These are phyloP conservation scores for Globisporangium recalcitrans DNA, from an alignment of 352 stramenopile genomes.

Conservation along the genomic window DNA sequence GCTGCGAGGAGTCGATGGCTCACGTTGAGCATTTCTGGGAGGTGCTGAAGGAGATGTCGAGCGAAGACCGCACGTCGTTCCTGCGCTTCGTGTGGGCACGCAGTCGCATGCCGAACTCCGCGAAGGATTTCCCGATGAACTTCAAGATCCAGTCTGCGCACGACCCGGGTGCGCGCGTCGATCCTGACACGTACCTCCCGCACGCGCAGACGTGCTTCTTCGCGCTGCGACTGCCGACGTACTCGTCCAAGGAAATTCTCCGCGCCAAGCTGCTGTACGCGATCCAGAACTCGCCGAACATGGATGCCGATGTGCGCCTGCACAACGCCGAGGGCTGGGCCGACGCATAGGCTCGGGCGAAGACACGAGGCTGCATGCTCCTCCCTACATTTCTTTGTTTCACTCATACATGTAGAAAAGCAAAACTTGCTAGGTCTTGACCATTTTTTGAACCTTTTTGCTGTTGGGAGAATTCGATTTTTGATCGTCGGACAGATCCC, in stretches of 20 bases:
- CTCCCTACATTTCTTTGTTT: neutral
- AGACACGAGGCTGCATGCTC: neutral
- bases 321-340: constrained; percentile 90
- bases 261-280: constrained; percentile 87
- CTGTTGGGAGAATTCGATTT: too few relatives aligned
- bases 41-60: constrained; percentile 93
- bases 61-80: constrained; percentile 93
- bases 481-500: too few relatives aligned
- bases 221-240: constrained; percentile 93
- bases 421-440: too few relatives aligned
- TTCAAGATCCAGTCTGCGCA: constrained; percentile 90
- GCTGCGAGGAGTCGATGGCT: constrained; percentile 86
- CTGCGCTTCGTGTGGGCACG: constrained; percentile 97
- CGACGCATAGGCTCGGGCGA: constrained; percentile 42
- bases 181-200: constrained; percentile 91
- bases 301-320: constrained; percentile 89
- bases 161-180: constrained; percentile 61
- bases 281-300: constrained; percentile 95
- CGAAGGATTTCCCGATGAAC: constrained; percentile 96
- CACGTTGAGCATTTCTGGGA: constrained; percentile 96
- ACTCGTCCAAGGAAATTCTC: constrained; percentile 89
- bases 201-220: constrained; percentile 99
- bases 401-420: neutral
- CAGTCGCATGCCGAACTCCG: constrained; percentile 94
- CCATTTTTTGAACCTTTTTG: too few relatives aligned